These are phyloP conservation scores for Rosa hybrid DNA, from an alignment of 331 rosid species.

Conservation along the genomic window DNA sequence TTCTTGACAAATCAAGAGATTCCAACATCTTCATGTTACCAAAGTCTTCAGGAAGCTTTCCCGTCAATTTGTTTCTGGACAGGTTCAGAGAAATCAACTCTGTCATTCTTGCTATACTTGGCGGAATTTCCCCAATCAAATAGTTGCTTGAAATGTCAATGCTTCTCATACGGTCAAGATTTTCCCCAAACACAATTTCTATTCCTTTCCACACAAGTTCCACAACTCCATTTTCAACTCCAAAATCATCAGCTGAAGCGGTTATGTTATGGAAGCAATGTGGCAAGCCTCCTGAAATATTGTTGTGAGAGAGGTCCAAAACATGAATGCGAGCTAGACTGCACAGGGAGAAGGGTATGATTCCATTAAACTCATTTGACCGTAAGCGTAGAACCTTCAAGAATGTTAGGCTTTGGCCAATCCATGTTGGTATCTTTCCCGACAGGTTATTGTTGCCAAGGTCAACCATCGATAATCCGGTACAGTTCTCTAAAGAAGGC, in stretches of 20 bases:
- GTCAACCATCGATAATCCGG: accelerated
- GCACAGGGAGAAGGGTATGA: not conserved
- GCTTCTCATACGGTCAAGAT: not conserved
- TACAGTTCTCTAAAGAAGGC: not conserved
- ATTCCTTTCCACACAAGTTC: not conserved
- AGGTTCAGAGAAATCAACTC: no score
- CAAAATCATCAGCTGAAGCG: no score
- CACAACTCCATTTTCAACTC: no score
- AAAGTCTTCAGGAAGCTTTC: no score
- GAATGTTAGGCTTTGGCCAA: not conserved
- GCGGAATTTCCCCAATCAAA: not conserved
- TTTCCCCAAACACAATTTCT: not conserved
- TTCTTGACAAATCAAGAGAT: no score
- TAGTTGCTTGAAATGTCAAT: not conserved
- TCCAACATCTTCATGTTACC: no score
- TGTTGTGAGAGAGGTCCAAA: not conserved
- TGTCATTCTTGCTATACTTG: no score
- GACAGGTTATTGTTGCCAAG: not conserved
- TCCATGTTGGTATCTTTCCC: not conserved
- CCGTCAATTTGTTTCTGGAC: no score
- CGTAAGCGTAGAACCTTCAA: not conserved
- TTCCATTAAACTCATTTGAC: not conserved
- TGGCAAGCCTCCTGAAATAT: not conserved
- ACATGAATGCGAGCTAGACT: not conserved
- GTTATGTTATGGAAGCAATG: not conserved